These are phyloP conservation scores for Talaromyces nanjingensis DNA, from an alignment of 495 filamentous ascomycete species.

Conservation along the genomic window DNA sequence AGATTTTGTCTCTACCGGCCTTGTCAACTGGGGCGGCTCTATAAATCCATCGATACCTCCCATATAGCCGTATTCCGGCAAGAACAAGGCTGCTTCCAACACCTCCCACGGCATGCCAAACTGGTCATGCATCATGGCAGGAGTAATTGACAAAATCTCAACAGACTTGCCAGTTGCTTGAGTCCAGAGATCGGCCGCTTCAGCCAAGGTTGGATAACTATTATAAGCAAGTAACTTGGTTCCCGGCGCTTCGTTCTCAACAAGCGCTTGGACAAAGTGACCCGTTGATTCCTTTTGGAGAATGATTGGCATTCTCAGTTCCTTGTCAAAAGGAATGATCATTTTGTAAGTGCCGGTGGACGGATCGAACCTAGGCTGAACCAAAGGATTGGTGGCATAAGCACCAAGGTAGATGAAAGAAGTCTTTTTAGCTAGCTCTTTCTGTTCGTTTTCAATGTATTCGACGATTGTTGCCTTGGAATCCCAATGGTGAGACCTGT, in stretches of 20 bases:
- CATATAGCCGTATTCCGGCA: slow-evolving; percentile 35
- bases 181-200: slow-evolving; percentile 25
- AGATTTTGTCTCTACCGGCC: background rate
- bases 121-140: slow-evolving; percentile 24
- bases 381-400: slow-evolving; percentile 26
- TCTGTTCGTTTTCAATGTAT: slow-evolving; percentile 25
- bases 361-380: slow-evolving; percentile 23
- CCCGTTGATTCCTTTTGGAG: slow-evolving; percentile 30
- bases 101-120: slow-evolving; percentile 31
- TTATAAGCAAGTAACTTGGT: slow-evolving; percentile 38
- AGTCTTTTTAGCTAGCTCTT: slow-evolving; percentile 16
- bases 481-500: slow-evolving; percentile 31
- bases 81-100: slow-evolving; percentile 22
- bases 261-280: slow-evolving; percentile 31
- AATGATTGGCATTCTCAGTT: slow-evolving; percentile 28
- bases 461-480: slow-evolving; percentile 31
- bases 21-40: background rate
- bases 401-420: slow-evolving; percentile 27
- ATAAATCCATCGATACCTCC: slow-evolving; percentile 21
- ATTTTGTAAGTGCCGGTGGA: slow-evolving; percentile 19
- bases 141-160: slow-evolving; percentile 18
- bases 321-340: slow-evolving; percentile 18
- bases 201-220: slow-evolving; percentile 22
- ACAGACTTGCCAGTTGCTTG: slow-evolving; percentile 25
- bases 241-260: slow-evolving; percentile 29